A percentile compares a stretch with the other conserved stretches of the same genome.
Conservation (phyloP, 2,329 filamentous ascomycete species). For the Emergomyces africanus region DNA sequence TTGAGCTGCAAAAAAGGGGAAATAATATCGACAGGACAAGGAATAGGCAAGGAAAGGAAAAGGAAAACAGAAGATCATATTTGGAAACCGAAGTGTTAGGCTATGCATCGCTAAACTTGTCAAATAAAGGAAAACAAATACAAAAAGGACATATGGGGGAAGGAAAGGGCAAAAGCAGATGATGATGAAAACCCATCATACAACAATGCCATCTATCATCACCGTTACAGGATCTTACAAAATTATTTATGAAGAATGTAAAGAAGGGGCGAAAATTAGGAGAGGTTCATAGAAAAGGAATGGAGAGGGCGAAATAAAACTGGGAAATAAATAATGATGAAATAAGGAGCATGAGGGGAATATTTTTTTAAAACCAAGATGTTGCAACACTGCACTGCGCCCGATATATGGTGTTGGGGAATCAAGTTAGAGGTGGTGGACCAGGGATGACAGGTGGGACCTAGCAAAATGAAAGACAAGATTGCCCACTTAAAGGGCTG, state of each 20-base stretch:
- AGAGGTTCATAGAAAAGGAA: neutral
- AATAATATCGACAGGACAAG: neutral
- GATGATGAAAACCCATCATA: neutral
- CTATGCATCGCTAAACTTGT: neutral
- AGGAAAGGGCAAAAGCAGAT: neutral
- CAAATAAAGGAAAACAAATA: neutral
- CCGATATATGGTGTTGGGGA: neutral
- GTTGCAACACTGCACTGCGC: neutral
- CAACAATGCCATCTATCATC: conserved; percentile 1
- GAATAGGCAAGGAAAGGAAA: neutral
- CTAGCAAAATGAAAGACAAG: neutral
- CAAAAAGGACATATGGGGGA: neutral
- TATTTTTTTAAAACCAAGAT: neutral
- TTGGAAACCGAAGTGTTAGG: neutral
- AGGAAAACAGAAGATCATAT: neutral
- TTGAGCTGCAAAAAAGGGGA: neutral
- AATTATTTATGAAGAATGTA: neutral
- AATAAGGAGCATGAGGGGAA: neutral
- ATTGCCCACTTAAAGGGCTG: neutral
- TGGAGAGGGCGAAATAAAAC: neutral
- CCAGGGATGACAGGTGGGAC: neutral
- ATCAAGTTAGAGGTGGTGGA: neutral
- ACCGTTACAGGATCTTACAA: neutral
- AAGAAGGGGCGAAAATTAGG: neutral
- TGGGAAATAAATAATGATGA: neutral